Evolutionary conservation across 2,329 filamentous ascomycete genomes (phyloP).

Genomic region (Pseudogymnoascus sp.): DNA sequence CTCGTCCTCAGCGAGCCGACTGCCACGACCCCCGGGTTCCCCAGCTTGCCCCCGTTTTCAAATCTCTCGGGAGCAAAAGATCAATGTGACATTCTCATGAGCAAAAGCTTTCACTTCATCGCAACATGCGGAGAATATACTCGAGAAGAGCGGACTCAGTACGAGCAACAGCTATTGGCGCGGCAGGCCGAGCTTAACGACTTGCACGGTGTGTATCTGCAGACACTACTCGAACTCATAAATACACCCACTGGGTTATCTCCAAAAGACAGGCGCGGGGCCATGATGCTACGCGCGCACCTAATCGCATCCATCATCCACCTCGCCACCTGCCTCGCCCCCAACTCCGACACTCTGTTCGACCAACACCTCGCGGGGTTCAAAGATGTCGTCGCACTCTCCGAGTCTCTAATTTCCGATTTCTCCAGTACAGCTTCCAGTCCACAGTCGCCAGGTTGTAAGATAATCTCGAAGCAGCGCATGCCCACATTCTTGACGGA

Average conservation of each 20-base stretch:
- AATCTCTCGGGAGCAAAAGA: neutral
- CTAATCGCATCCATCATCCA: neutral
- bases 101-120: neutral
- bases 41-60: neutral
- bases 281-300: neutral
- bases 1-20: neutral
- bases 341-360: neutral
- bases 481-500: constrained; percentile 7
- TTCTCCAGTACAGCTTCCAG: neutral
- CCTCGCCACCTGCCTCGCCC: neutral
- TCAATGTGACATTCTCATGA: neutral
- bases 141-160: neutral
- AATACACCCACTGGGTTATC: neutral
- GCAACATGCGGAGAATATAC: neutral
- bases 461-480: neutral
- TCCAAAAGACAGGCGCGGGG: neutral
- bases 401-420: neutral
- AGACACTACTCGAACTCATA: neutral
- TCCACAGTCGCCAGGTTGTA: neutral
- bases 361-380: neutral
- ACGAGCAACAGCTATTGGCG: neutral
- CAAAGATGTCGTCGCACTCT: neutral
- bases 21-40: neutral
- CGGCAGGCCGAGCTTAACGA: neutral
- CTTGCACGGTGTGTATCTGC: neutral